Evolutionary conservation across 768 basidiomycete genomes (phyloP).

Genomic region (Agaricus blazei): DNA sequence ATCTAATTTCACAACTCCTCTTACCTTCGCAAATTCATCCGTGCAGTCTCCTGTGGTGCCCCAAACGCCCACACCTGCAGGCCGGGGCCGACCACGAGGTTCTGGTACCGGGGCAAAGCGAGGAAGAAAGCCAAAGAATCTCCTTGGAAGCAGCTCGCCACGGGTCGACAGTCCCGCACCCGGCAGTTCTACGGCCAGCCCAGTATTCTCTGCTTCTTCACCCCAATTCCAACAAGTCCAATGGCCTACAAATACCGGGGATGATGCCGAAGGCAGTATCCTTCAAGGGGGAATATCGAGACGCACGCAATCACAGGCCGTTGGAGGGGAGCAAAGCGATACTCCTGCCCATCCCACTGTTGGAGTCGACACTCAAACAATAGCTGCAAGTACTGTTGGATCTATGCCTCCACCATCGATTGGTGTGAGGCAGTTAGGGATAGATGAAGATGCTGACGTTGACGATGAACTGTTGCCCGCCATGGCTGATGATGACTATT

Average conservation of each 20-base stretch:
- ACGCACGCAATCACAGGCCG: conserved; percentile 2
- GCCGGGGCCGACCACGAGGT: conserved; percentile 30
- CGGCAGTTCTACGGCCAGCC: conserved; percentile 9
- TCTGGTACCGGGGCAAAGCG: conserved; percentile 34
- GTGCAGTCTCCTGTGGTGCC: conserved; percentile 4
- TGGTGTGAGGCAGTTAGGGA: conserved; percentile 11
- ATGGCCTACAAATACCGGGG: neutral
- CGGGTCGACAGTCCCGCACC: conserved; percentile 18
- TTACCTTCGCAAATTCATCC: neutral
- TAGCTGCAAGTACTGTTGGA: neutral
- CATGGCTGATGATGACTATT: conserved; percentile 89
- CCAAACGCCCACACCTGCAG: conserved; percentile 21
- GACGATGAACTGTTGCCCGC: conserved; percentile 78
- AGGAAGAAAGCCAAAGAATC: conserved; percentile 42
- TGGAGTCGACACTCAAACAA: neutral
- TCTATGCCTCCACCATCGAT: conserved; percentile 15
- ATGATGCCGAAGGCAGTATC: conserved; percentile 6
- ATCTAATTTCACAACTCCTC: conserved; percentile 7
- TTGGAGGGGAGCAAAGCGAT: neutral
- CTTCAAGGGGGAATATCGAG: conserved; percentile 8
- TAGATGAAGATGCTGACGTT: conserved; percentile 60
- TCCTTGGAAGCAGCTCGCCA: conserved; percentile 25
- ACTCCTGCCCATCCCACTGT: neutral
- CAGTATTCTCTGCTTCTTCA: conserved; percentile 12
- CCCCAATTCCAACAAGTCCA: conserved; percentile 10